A percentile compares a stretch with the other conserved stretches of the same genome.
Evolutionary conservation across 2,329 filamentous ascomycete genomes (phyloP).

Genomic region (Ophiostoma perfectum): DNA sequence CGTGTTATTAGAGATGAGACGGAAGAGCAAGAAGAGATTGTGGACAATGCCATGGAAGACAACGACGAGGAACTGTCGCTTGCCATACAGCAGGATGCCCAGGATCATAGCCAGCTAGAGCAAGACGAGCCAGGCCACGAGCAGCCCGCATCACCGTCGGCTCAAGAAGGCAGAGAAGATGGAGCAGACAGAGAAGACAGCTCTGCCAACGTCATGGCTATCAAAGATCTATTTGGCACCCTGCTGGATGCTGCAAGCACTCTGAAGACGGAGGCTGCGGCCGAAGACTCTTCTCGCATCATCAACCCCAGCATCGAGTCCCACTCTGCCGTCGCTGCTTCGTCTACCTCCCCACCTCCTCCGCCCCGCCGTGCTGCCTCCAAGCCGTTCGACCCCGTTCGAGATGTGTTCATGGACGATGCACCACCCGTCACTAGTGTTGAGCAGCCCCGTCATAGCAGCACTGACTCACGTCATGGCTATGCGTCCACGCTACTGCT

Average conservation of each 20-base stretch:
- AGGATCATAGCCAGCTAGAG: not conserved
- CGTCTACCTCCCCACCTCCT: not conserved
- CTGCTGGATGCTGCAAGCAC: conserved; percentile 24
- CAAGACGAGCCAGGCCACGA: conserved; percentile 28
- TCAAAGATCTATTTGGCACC: conserved; percentile 1
- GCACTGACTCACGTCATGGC: not conserved
- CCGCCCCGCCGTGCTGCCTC: conserved; percentile 28
- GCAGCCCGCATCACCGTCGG: conserved; percentile 7
- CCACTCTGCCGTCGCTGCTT: conserved; percentile 7
- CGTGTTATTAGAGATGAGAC: conserved; percentile 22
- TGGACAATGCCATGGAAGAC: conserved; percentile 15
- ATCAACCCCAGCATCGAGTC: not conserved
- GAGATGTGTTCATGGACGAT: conserved; percentile 37
- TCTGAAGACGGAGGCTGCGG: not conserved
- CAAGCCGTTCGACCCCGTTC: conserved; percentile 42
- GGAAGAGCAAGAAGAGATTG: conserved; percentile 17
- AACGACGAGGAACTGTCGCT: conserved; percentile 10
- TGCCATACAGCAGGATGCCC: not conserved
- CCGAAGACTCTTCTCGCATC: not conserved
- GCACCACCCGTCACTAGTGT: conserved; percentile 22
- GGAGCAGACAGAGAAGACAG: not conserved
- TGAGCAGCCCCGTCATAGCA: conserved; percentile 5
- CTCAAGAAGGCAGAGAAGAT: too few relatives aligned
- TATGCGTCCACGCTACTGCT: conserved; percentile 20
- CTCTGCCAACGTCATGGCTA: not conserved